Evolutionary conservation across 352 stramenopile genomes (phyloP), one percentile per base, ranked within the genome.

Genomic region (Pythium dissimile): DNA sequence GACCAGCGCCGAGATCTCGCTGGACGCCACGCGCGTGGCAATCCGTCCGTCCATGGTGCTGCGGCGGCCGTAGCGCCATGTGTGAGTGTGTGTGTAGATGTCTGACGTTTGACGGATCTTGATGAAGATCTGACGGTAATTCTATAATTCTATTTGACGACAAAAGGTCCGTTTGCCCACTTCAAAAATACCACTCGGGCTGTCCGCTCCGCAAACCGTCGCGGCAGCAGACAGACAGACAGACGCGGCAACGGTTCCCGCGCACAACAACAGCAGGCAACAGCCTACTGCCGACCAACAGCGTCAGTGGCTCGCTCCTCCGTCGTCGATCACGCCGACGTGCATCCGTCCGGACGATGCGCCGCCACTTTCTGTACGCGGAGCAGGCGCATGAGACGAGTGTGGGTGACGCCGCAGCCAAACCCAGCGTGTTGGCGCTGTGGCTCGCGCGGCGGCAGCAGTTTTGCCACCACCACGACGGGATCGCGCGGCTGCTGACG

Each of bases 321-420:
- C 16, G 35, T 42, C 10, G 9, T 20, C n/a, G n/a, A n/a, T n/a
- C n/a, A n/a, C n/a, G n/a, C n/a, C n/a, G n/a, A n/a, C n/a, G n/a
- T n/a, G n/a, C n/a, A n/a, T n/a, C n/a, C n/a, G n/a, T 30, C 34
- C 41, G 15, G 16, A 26, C 20, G 35, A 32, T 90, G 72, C 76
- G 80, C 18, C 72, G 77, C 5, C 80, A 90, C 63, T 85, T 71
- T 48, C 67, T 90, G 32, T 90, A 80, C 63, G 57, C 69, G 2
- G 67, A 83, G 38, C 69, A 90, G 31, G 75, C 75, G 68, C 50
- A 67, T 16, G 80, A 90, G 59, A 72, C 62, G 9, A 85, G 80
- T 57, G 70, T 90, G n/a, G 80, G 80, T 18, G 73, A 85, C 23
- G 61, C 63, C 28, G 61, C 74, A 7, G 64, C 62, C 24, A 71